Percentiles rank a stretch among this genome's conserved stretches.
These are phyloP conservation scores for Physaria fendleri DNA, from an alignment of 345 rosid genomes.

Conservation along the genomic window DNA sequence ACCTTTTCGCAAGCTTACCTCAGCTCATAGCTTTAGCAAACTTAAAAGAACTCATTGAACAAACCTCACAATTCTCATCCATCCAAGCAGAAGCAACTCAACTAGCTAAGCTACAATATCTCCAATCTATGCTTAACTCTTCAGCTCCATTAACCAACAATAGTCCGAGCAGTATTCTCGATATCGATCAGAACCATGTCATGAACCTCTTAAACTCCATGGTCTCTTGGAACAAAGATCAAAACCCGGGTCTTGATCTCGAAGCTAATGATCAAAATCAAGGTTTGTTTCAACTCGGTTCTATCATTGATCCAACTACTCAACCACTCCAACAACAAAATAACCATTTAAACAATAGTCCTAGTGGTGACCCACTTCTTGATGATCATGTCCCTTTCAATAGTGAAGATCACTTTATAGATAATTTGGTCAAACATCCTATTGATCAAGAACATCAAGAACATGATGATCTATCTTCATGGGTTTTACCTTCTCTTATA, in stretches of 20 bases:
- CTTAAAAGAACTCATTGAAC: slow-evolving; percentile 28
- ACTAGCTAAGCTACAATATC: slow-evolving; percentile 33
- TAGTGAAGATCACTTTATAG: slow-evolving; percentile 20
- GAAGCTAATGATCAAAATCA: slow-evolving; percentile 19
- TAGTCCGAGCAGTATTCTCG: slow-evolving; percentile 24
- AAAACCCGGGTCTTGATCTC: background rate
- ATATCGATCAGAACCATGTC: slow-evolving; percentile 26
- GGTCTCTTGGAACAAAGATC: slow-evolving; percentile 31
- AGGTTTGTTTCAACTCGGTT: slow-evolving; percentile 9
- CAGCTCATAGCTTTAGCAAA: slow-evolving; percentile 36
- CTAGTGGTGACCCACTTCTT: slow-evolving; percentile 30
- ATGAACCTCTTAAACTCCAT: slow-evolving; percentile 29
- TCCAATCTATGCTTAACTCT: slow-evolving; percentile 22
- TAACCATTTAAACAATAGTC: slow-evolving; percentile 23
- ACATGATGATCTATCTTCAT: slow-evolving; percentile 26
- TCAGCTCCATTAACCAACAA: slow-evolving; percentile 14
- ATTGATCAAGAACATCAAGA: background rate
- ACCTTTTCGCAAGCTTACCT: slow-evolving; percentile 33
- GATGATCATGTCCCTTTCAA: slow-evolving; percentile 30
- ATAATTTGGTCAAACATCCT: slow-evolving; percentile 24
- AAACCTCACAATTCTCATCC: slow-evolving; percentile 26
- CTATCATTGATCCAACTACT: slow-evolving; percentile 19
- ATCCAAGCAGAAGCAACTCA: slow-evolving; percentile 32
- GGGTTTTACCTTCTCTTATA: slow-evolving; percentile 29
- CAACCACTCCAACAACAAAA: slow-evolving; percentile 32